Percentiles rank a stretch among this genome's conserved stretches.
These are phyloP conservation scores for Drechmeria coniospora DNA, from an alignment of 2,329 filamentous ascomycete genomes.

Conservation along the genomic window DNA sequence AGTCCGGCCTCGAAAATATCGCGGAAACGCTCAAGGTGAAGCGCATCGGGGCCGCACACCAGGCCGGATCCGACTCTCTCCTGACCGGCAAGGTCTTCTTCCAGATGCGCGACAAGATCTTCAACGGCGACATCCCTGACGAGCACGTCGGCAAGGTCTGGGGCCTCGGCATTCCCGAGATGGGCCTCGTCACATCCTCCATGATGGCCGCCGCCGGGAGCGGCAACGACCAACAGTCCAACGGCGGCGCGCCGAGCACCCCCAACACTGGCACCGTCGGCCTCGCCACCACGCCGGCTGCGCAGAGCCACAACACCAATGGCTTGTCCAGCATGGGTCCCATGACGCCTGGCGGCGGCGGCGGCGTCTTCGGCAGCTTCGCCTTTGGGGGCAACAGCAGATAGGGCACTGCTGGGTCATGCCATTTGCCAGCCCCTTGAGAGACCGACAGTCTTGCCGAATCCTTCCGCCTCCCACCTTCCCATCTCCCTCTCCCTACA, in stretches of 20 bases:
- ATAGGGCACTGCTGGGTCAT: constrained; percentile 13
- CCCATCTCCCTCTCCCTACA: no score
- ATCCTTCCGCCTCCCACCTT: no score
- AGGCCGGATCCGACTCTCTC: constrained; percentile 84
- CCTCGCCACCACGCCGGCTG: constrained; percentile 31
- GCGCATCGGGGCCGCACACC: constrained; percentile 74
- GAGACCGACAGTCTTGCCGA: no score
- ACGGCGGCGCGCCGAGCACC: constrained; percentile 37
- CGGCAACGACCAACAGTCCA: constrained; percentile 22
- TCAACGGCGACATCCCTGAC: constrained; percentile 64
- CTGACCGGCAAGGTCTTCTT: constrained; percentile 93
- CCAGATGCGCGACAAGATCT: constrained; percentile 78
- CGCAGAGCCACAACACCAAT: constrained; percentile 39
- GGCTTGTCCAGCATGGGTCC: constrained; percentile 45
- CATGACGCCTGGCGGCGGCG: constrained; percentile 63
- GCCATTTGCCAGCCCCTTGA: no score
- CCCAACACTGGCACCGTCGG: constrained; percentile 50
- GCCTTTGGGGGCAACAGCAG: constrained; percentile 29
- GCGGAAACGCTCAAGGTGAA: constrained; percentile 87
- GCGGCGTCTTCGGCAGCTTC: constrained; percentile 64
- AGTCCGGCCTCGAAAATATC: constrained; percentile 84
- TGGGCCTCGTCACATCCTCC: constrained; percentile 23
- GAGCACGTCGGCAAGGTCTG: constrained; percentile 85
- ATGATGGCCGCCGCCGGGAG: constrained; percentile 19
- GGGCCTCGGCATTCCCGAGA: constrained; percentile 66